Conservation (phyloP, 805 yeast genomes). For the Myxozyma geophila region DNA sequence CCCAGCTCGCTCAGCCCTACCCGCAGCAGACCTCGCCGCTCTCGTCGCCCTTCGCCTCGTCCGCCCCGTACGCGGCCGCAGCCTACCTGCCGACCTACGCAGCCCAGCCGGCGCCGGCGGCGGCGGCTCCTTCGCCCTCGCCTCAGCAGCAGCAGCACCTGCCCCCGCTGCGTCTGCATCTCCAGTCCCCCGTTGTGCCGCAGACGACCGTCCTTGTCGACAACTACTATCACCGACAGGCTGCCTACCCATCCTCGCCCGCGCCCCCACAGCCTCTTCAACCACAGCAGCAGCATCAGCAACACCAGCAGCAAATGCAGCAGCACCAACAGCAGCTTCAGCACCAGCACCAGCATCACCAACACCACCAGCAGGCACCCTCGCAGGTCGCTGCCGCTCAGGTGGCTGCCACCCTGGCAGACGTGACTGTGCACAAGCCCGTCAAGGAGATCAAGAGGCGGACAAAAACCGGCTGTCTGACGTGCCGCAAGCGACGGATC, state of each 20-base stretch:
- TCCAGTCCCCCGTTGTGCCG: conserved; percentile 12
- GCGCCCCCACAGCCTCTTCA: conserved; percentile 1
- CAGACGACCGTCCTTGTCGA: conserved; percentile 16
- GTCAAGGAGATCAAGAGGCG: conserved; percentile 35
- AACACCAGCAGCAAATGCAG: conserved; percentile 8
- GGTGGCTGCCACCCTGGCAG: conserved; percentile 31
- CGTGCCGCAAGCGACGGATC: conserved; percentile 68
- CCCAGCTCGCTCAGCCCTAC: background rate
- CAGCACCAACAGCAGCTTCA: conserved; percentile 1
- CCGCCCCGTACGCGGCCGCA: conserved; percentile 15
- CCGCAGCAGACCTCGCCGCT: conserved; percentile 9
- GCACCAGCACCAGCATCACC: conserved; percentile 8
- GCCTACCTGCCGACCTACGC: conserved; percentile 17
- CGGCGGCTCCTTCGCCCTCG: background rate
- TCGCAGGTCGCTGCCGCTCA: conserved; percentile 29
- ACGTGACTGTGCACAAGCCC: conserved; percentile 28
- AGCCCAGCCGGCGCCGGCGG: background rate
- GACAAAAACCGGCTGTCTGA: conserved; percentile 55
- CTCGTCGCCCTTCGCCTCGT: conserved; percentile 8
- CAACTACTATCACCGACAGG: background rate
- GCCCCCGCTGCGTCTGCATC: conserved; percentile 15
- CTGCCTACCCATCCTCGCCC: conserved; percentile 1
- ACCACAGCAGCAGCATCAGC: conserved; percentile 3
- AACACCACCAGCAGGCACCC: conserved; percentile 3
- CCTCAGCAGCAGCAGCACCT: conserved; percentile 9